A percentile compares a stretch with the other conserved stretches of the same genome.
Evolutionary conservation across 2,329 filamentous ascomycete species (phyloP).

Genomic region (Sporothrix mexicana): DNA sequence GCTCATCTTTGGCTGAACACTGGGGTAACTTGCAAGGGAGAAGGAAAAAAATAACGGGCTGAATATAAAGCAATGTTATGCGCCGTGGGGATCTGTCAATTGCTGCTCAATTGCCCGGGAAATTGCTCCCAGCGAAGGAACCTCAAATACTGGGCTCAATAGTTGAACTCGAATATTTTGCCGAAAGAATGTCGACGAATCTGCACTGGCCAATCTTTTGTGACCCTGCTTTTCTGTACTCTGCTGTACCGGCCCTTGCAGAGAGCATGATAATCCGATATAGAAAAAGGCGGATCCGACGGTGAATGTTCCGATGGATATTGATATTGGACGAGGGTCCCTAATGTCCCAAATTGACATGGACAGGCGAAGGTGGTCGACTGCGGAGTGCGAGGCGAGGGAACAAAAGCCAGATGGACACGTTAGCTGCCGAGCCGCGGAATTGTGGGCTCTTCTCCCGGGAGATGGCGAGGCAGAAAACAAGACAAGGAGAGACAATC

Average conservation of each 20-base stretch:
- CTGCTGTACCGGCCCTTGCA: background rate
- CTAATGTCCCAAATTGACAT: background rate
- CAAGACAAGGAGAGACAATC: background rate
- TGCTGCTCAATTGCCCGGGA: background rate
- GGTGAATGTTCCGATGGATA: conserved; percentile 27
- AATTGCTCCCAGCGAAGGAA: background rate
- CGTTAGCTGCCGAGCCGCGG: conserved; percentile 27
- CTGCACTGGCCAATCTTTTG: background rate
- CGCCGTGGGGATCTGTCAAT: background rate
- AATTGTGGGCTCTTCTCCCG: conserved; percentile 15
- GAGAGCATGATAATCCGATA: background rate
- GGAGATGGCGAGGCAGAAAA: background rate
- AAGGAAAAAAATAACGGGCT: conserved; percentile 10
- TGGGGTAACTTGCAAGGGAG: background rate
- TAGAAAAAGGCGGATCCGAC: conserved; percentile 14
- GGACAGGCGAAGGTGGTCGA: background rate
- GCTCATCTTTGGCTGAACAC: conserved; percentile 3
- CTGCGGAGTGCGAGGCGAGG: background rate
- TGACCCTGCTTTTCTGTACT: background rate
- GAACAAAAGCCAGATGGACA: background rate
- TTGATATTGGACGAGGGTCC: background rate
- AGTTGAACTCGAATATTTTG: background rate
- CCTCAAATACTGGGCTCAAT: background rate
- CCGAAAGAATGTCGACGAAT: background rate
- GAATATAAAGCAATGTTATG: conserved; percentile 29